Evolutionary conservation across 495 filamentous ascomycete genomes (phyloP).

Genomic region (Alectoria sarmentosa): DNA sequence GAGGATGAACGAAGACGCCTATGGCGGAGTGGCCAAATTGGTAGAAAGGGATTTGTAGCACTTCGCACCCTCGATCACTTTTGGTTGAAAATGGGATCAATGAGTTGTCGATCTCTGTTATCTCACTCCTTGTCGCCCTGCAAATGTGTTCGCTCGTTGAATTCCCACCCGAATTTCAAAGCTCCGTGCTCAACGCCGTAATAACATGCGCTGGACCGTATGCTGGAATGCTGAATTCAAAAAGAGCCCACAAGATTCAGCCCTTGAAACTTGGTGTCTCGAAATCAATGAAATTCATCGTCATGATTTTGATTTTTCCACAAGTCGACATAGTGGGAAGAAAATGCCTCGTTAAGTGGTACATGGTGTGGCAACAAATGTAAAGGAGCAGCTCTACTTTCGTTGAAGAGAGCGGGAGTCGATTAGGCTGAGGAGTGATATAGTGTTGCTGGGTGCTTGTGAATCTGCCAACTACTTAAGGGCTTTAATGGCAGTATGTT

Average conservation of each 20-base stretch:
- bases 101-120: not conserved
- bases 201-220: slow-evolving; percentile 5
- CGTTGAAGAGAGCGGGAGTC: not conserved
- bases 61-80: not conserved
- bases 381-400: not conserved
- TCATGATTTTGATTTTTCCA: not conserved
- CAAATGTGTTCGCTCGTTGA: not conserved
- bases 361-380: not conserved
- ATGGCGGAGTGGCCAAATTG: not conserved
- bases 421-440: not conserved
- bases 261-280: slow-evolving; percentile 29
- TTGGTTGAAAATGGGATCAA: not conserved
- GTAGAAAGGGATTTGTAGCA: not conserved
- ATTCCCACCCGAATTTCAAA: not conserved
- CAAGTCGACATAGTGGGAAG: not conserved
- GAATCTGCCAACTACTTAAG: not conserved
- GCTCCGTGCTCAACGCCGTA: slow-evolving; percentile 9
- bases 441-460: not conserved
- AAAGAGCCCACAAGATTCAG: slow-evolving; percentile 28
- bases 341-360: not conserved
- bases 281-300: slow-evolving; percentile 4
- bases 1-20: not conserved
- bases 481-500: not conserved
- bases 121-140: not conserved
- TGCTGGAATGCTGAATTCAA: slow-evolving; percentile 5